Percentiles rank a stretch among this genome's conserved stretches.
phyloP scores from a whole-genome alignment of 305 asterid genomes.

The Euphrasia arctica region DNA sequence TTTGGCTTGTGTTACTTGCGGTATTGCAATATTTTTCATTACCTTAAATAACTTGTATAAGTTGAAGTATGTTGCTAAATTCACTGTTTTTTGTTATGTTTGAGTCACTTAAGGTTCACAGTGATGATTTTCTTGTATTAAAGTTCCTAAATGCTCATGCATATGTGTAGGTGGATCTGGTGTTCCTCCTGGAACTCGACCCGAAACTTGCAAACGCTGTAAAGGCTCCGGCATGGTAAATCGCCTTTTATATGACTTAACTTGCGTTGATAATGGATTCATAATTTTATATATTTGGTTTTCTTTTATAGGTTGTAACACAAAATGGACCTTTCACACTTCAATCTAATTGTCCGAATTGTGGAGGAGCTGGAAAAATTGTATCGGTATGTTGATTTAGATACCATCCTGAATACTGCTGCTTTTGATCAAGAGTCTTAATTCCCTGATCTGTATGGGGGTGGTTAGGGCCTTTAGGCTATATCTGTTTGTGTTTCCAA shows the following conservation, averaged over 20 bases:
- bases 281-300: constrained; percentile 20
- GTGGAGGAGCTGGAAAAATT: constrained; percentile 71
- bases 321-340: constrained; percentile 50
- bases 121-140: constrained; percentile 16
- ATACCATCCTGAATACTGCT: constrained; percentile 1
- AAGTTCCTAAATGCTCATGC: constrained; percentile 9
- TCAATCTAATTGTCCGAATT: constrained; percentile 55
- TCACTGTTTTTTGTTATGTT: neutral
- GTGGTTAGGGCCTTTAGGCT: neutral
- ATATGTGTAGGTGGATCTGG: constrained; percentile 71
- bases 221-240: constrained; percentile 77
- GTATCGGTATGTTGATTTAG: constrained; percentile 54
- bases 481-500: neutral
- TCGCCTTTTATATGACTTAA: constrained; percentile 25
- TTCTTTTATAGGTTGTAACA: constrained; percentile 36
- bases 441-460: constrained; percentile 5
- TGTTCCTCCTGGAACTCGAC: constrained; percentile 87
- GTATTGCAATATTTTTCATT: constrained; percentile 35
- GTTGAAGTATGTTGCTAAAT: neutral
- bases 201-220: constrained; percentile 81
- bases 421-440: neutral
- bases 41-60: neutral
- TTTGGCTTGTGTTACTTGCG: constrained; percentile 65
- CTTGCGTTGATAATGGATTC: constrained; percentile 18
- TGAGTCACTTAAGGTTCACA: neutral